phyloP scores from a whole-genome alignment of 495 filamentous ascomycete genomes.

The Aspergillus baeticus region DNA sequence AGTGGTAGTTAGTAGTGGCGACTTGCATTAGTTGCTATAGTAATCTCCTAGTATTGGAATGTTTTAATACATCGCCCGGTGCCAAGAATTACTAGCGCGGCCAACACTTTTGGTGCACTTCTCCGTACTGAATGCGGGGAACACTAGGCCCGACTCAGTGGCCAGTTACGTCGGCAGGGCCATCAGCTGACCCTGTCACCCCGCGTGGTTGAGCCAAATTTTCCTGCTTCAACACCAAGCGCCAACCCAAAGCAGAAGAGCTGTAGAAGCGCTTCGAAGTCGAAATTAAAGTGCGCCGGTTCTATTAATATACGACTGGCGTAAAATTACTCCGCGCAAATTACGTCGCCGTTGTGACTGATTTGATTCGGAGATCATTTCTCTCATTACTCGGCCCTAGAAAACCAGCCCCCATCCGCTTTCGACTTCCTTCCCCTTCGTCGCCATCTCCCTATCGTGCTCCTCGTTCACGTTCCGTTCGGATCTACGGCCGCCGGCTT shows the following conservation, averaged over 20 bases:
- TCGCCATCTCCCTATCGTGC: neutral
- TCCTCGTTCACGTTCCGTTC: neutral
- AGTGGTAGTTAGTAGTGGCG: no score
- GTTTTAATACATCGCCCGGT: no score
- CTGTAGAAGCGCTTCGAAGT: neutral
- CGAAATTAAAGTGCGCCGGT: neutral
- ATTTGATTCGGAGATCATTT: conserved; percentile 4
- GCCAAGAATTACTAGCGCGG: no score
- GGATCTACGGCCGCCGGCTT: neutral
- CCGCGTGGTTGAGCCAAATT: conserved; percentile 17
- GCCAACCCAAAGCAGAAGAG: neutral
- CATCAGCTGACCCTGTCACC: conserved; percentile 31
- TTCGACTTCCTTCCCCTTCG: conserved; percentile 1
- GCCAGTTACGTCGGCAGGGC: conserved; percentile 6
- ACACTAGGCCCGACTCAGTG: conserved; percentile 5
- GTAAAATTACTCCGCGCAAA: conserved; percentile 4
- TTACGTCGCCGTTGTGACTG: neutral
- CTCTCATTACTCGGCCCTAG: conserved; percentile 4
- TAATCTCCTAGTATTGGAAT: no score
- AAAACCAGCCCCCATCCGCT: conserved; percentile 1
- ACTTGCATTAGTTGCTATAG: no score
- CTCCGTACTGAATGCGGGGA: conserved; percentile 29
- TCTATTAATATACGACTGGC: conserved; percentile 5
- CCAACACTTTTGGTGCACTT: no score
- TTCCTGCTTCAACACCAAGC: conserved; percentile 5